Conservation (phyloP, 169 alveolate species). For the Theileria equi region DNA sequence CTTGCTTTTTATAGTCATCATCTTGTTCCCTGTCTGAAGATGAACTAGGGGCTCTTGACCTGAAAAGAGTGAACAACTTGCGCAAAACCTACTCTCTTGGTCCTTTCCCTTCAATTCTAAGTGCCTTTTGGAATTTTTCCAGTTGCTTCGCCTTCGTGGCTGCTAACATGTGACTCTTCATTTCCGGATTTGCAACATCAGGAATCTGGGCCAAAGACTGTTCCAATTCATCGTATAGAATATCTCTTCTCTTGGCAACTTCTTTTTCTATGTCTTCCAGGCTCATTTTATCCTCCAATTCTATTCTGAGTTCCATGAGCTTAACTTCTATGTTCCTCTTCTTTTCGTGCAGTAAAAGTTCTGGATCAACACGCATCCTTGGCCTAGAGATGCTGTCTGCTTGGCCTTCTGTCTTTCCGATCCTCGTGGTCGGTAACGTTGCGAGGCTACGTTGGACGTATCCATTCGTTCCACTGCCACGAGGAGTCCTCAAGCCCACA, state of each 20-base stretch:
- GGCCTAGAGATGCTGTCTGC: constrained; percentile 23
- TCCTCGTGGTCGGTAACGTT: constrained; percentile 26
- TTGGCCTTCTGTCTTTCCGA: constrained; percentile 22
- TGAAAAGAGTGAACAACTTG: too few relatives aligned
- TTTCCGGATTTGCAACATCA: neutral
- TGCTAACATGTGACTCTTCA: constrained; percentile 7
- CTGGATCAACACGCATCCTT: constrained; percentile 47
- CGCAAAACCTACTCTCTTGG: too few relatives aligned
- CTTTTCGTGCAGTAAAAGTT: constrained; percentile 42
- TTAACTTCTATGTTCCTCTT: constrained; percentile 40
- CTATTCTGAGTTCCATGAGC: constrained; percentile 33
- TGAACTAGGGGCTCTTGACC: too few relatives aligned
- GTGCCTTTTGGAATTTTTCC: neutral
- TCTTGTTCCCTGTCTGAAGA: too few relatives aligned
- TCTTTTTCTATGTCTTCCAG: constrained; percentile 38
- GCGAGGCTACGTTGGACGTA: constrained; percentile 76
- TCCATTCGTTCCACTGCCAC: constrained; percentile 81
- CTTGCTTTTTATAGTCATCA: too few relatives aligned
- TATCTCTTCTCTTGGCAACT: constrained; percentile 27
- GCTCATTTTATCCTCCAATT: constrained; percentile 26
- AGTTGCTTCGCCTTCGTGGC: constrained; percentile 1
- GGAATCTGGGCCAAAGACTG: constrained; percentile 1
- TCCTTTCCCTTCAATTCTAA: constrained; percentile 1
- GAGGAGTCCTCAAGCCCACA: constrained; percentile 74
- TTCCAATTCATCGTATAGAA: constrained; percentile 23